A percentile compares a stretch with the other conserved stretches of the same genome.
Conservation (phyloP, 148 eudicot species). For the Chenopodium berlandieri region DNA sequence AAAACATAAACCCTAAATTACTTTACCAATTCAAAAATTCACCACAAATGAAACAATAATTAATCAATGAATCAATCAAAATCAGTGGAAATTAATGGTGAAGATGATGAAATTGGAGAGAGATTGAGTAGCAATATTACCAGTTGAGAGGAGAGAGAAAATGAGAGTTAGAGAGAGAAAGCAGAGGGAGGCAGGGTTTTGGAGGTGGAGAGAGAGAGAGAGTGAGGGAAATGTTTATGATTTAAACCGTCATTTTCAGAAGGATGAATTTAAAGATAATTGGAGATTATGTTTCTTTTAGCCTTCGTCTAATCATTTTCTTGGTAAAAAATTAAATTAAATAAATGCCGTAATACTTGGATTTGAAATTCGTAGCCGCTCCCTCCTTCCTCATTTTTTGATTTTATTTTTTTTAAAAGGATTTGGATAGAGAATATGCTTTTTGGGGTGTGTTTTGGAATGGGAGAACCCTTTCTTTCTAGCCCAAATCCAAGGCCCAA, state of each 20-base stretch:
- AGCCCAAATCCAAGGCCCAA: too few species aligned
- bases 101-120: neutral
- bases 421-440: too few species aligned
- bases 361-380: too few species aligned
- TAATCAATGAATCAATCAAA: neutral
- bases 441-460: too few species aligned
- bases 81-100: neutral
- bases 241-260: slow-evolving; percentile 20
- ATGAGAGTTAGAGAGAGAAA: neutral
- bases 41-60: neutral
- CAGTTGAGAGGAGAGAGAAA: neutral
- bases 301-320: too few species aligned
- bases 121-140: neutral
- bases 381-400: too few species aligned
- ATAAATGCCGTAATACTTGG: too few species aligned
- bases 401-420: too few species aligned
- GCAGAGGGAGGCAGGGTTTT: slow-evolving; percentile 4
- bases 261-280: too few species aligned
- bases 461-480: too few species aligned
- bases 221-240: neutral
- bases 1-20: slow-evolving; percentile 21
- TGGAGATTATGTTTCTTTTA: too few species aligned
- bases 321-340: too few species aligned
- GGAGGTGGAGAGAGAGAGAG: neutral
- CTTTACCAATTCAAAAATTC: neutral